These are phyloP conservation scores for Phytophthora pinifolia DNA, from an alignment of 352 stramenopile genomes.

Conservation along the genomic window DNA sequence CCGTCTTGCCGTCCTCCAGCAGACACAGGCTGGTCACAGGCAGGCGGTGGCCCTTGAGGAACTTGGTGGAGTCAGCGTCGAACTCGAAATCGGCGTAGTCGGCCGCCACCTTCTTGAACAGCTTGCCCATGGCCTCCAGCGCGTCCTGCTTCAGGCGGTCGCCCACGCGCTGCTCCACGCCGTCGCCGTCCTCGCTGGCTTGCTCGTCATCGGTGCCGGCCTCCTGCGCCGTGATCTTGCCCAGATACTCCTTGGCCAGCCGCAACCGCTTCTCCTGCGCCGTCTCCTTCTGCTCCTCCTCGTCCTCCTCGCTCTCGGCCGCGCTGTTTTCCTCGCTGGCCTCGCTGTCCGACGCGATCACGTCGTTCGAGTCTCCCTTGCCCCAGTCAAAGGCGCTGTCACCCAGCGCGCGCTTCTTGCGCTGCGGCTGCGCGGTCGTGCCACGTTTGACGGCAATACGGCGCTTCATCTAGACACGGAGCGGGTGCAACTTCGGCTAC, in stretches of 20 bases:
- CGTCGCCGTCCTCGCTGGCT: slow-evolving; percentile 42
- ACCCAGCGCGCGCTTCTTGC: slow-evolving; percentile 69
- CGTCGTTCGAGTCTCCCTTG: slow-evolving; percentile 43
- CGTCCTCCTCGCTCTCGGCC: slow-evolving; percentile 49
- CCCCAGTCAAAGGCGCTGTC: slow-evolving; percentile 84
- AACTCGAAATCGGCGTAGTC: slow-evolving; percentile 86
- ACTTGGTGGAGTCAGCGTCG: slow-evolving; percentile 72
- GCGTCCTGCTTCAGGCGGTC: slow-evolving; percentile 83
- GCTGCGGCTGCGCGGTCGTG: slow-evolving; percentile 36
- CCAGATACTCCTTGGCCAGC: slow-evolving; percentile 88
- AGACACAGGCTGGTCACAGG: slow-evolving; percentile 90
- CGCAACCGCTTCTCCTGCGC: slow-evolving; percentile 89
- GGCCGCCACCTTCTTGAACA: slow-evolving; percentile 85
- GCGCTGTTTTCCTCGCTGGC: slow-evolving; percentile 37
- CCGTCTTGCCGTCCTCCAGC: slow-evolving; percentile 85
- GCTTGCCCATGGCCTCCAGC: slow-evolving; percentile 82
- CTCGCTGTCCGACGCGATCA: slow-evolving; percentile 78
- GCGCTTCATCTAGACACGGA: slow-evolving; percentile 29
- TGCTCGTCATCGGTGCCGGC: slow-evolving; percentile 33
- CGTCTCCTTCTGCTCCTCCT: slow-evolving; percentile 73
- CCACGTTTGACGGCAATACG: slow-evolving; percentile 60
- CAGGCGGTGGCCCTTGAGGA: slow-evolving; percentile 74
- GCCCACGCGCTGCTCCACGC: slow-evolving; percentile 73
- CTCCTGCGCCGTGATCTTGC: slow-evolving; percentile 81
- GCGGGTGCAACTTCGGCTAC: slow-evolving; percentile 1